Base-by-base conservation (phyloP, 2,329 filamentous ascomycete genomes). In the Fusarium azukiicola region DNA sequence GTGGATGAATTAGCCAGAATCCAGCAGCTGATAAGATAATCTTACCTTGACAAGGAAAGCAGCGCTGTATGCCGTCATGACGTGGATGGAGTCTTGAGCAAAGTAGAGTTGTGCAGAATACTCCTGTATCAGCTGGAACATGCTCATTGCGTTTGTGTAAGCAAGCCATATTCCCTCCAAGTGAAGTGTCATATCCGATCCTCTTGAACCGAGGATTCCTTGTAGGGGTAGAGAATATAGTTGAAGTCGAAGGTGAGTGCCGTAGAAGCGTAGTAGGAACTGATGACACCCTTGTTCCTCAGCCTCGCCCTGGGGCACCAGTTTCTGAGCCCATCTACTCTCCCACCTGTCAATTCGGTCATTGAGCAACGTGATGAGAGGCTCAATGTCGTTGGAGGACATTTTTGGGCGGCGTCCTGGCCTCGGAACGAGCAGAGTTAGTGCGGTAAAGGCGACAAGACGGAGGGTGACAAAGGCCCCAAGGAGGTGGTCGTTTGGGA, bases 61-160 rank as follows among this genome's bases (percentile, higher is more conserved):
- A 17, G 87, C 85, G n/a, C 86, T 84, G 73, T 89, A 88, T 6
- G 87, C 87, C 21, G 85, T 86, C 87, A 88, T 88, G 19, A 88
- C 86, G 74, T 89, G 87, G 9, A 89, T 81, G 2, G 87, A 88
- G 68, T 88, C 87, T 74, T 89, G 87, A 6, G 84, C 85, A 76
- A 88, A 89, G 72, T 86, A 88, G 1, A 89, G 78, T 56, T 83
- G 82, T 6, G 84, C 83, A 1, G 84, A 74, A 66, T 83, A 79
- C 19, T 79, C 67, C 21, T 83, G 81, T 23, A 87, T 85, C 27
- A 87, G 71, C 27, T 83, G 80, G 7, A 88, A 75, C 72, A 76
- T 71, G 13, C 69, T 69, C 83, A 86, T 83, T 36, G 86, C 85
- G 32, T 82, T 84, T 4, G 83, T 83, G 32, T 83, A 87, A 49